Percentiles rank a stretch among this genome's conserved stretches.
Evolutionary conservation across 208 protist genomes (phyloP).

Genomic region (Leishmania aethiopica): DNA sequence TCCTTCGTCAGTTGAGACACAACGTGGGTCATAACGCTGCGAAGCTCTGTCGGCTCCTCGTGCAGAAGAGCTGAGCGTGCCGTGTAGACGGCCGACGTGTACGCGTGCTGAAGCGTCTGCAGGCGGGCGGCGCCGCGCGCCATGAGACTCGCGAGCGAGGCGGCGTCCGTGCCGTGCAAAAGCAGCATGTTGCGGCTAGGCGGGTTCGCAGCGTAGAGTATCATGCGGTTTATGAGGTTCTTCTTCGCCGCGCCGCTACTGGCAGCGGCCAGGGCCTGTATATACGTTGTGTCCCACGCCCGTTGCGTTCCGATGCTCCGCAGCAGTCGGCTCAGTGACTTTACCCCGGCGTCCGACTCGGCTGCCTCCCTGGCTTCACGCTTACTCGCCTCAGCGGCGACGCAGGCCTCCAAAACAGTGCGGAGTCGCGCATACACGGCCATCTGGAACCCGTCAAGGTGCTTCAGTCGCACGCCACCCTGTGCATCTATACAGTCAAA

Average conservation of each 20-base stretch:
- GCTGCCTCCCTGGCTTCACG: not conserved
- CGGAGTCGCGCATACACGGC: conserved; percentile 61
- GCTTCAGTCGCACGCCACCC: conserved; percentile 56
- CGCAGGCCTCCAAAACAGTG: conserved; percentile 40
- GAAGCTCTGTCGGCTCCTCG: conserved; percentile 75
- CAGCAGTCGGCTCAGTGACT: conserved; percentile 7
- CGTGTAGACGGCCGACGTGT: conserved; percentile 63
- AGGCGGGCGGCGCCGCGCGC: conserved; percentile 35
- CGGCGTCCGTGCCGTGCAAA: conserved; percentile 44
- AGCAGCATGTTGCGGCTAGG: conserved; percentile 75
- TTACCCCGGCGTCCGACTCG: conserved; percentile 1
- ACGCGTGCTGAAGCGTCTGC: conserved; percentile 34
- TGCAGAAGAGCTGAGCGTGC: conserved; percentile 34
- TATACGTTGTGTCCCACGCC: conserved; percentile 22
- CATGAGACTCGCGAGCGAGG: conserved; percentile 45
- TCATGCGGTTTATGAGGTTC: conserved; percentile 65
- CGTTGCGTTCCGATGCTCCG: conserved; percentile 8
- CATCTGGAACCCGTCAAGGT: conserved; percentile 63
- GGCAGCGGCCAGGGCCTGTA: conserved; percentile 18
- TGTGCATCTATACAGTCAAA: conserved; percentile 55
- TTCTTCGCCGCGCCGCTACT: conserved; percentile 38
- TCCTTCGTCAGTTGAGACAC: conserved; percentile 66
- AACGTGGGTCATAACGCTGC: conserved; percentile 60
- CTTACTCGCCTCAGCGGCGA: conserved; percentile 8
- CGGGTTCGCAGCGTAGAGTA: conserved; percentile 78